Conservation (phyloP, 306 rosid species). For the Inga laurina region DNA sequence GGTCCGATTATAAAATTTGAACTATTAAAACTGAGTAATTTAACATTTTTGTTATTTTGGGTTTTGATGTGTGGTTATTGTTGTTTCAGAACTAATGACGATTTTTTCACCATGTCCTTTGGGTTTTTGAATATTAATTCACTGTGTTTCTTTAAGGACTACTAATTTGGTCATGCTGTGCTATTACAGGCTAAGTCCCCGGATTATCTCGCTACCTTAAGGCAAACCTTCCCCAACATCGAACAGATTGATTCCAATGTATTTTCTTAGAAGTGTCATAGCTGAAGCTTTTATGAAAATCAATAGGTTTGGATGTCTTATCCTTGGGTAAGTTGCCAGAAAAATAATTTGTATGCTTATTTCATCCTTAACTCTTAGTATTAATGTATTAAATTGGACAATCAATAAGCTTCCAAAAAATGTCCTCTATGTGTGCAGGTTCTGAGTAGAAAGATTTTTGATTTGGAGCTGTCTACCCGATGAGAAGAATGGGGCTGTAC, state of each 20-base stretch:
- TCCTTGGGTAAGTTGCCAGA: not conserved
- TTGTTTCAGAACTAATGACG: not conserved
- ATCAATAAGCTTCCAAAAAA: not conserved
- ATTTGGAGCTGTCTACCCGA: not conserved
- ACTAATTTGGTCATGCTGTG: conserved; percentile 27
- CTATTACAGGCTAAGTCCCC: conserved; percentile 74
- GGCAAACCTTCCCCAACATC: conserved; percentile 53
- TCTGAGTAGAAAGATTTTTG: not conserved
- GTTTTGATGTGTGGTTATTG: not conserved
- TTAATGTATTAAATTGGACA: not conserved
- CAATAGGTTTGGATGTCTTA: not conserved
- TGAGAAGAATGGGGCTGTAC: not conserved
- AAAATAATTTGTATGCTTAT: not conserved
- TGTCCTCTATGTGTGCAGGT: not conserved
- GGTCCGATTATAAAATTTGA: not conserved
- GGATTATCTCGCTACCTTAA: conserved; percentile 47
- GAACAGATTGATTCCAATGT: conserved; percentile 66
- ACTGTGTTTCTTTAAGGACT: conserved; percentile 25
- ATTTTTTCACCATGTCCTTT: not conserved
- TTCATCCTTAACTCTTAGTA: not conserved
- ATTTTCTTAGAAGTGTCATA: conserved; percentile 48
- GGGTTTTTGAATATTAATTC: conserved; percentile 3
- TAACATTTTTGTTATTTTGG: not conserved
- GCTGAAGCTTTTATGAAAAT: conserved; percentile 1
- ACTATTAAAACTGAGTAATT: not conserved